Base-by-base conservation (phyloP, 768 basidiomycete genomes). In the Lepiota subincarnata region DNA sequence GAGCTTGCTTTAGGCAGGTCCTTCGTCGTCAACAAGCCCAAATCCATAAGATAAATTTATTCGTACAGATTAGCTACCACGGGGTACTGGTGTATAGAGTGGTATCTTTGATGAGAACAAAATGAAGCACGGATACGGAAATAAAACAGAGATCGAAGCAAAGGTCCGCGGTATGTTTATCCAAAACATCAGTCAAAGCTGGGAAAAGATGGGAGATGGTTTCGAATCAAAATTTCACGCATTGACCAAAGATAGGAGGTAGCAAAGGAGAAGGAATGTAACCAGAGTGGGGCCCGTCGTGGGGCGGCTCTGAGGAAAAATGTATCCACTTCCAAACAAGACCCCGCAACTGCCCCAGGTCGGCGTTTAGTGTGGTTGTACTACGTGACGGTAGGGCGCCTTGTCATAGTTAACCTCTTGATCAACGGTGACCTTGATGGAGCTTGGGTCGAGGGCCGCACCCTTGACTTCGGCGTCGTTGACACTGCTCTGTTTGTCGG, bases 371-470 rank as follows among this genome's bases (percentile, higher is more conserved):
- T 46, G 52, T 1, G 53, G 19, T 35, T 54, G 53, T 6, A 38
- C 46, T 7, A 54, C 46, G n/a, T 39, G 44, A 11, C 38, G 44
- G 31, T 54, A 54, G 28, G 36, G 20, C 18, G 53, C 46, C 38
- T 40, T 52, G 50, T 71, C 72, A 28, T 73, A 72, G 20, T 72
- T 65, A 22, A 77, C 66, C 53, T 78, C 69, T 11, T 70, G 63
- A 57, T 77, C 69, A 39, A 78, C 70, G 7, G 75, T 76, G 55
- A 78, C 67, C 55, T 77, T 76, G 26, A 78, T 74, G n/a, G 48
- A 44, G 19, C 55, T 58, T 10, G 39, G 41, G 20, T 40, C 58
- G 14, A 59, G 42, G 12, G 35, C 44, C 4, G 38, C 46, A 6
- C 47, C 49, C 55, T 61, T 61, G 48, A 42, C 53, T 42, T 59